phyloP scores from a whole-genome alignment of 164 flowering plant species.

The Annona cherimola region DNA sequence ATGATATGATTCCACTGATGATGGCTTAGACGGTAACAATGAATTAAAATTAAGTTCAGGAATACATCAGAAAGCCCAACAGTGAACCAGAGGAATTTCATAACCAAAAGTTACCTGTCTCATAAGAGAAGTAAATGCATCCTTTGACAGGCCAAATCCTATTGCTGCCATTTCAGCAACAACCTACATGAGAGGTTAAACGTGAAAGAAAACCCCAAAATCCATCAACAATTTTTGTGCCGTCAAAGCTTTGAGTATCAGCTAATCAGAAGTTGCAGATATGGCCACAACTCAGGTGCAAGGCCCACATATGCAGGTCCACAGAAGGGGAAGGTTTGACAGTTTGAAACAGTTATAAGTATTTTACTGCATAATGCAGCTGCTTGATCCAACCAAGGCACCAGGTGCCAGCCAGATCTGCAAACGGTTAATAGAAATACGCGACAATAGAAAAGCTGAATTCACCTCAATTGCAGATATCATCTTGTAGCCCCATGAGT shows the following conservation, averaged over 20 bases:
- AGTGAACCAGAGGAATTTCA: neutral
- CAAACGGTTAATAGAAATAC: neutral
- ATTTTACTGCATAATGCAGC: neutral
- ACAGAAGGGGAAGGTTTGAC: too few species aligned
- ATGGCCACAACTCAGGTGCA: neutral
- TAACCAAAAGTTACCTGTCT: slow-evolving; percentile 44
- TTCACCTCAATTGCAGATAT: slow-evolving; percentile 78
- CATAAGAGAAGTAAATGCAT: slow-evolving; percentile 95
- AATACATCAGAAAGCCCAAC: too few species aligned
- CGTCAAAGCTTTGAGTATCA: too few species aligned
- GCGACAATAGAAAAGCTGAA: neutral
- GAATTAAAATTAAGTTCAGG: too few species aligned
- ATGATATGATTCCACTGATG: too few species aligned
- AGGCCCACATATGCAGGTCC: too few species aligned
- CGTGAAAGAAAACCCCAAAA: neutral
- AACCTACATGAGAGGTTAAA: slow-evolving; percentile 36
- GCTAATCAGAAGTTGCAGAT: too few species aligned
- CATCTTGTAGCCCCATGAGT: slow-evolving; percentile 93
- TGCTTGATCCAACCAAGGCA: neutral
- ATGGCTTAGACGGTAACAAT: too few species aligned
- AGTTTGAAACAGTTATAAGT: neutral
- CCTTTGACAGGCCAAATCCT: slow-evolving; percentile 83
- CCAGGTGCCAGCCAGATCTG: neutral
- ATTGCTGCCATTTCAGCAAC: slow-evolving; percentile 99
- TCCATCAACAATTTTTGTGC: neutral